A percentile compares a stretch with the other conserved stretches of the same genome.
These are phyloP conservation scores for Colletotrichum sp. DNA, from an alignment of 2,329 filamentous ascomycete genomes.

Conservation along the genomic window DNA sequence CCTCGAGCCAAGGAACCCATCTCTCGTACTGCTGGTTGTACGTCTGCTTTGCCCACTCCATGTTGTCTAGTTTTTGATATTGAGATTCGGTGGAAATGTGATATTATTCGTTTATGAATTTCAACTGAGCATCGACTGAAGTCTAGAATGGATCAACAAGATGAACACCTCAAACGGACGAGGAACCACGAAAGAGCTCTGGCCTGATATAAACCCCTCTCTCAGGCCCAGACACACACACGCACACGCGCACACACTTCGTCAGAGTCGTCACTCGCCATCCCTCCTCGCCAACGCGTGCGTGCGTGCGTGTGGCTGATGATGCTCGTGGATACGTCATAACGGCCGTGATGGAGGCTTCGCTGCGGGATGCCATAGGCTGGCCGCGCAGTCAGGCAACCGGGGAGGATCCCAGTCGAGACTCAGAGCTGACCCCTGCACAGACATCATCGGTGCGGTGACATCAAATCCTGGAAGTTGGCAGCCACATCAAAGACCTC, in stretches of 20 bases:
- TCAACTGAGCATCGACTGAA: not conserved
- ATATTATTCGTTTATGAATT: not conserved
- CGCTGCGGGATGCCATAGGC: slow-evolving; percentile 15
- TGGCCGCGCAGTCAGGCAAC: not conserved
- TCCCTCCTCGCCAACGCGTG: slow-evolving; percentile 1
- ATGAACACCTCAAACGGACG: not conserved
- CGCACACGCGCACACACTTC: not conserved
- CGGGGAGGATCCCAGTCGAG: slow-evolving; percentile 2
- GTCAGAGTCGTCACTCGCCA: slow-evolving; percentile 14
- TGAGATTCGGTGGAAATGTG: too few relatives aligned
- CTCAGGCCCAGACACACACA: not conserved
- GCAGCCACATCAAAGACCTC: slow-evolving; percentile 10
- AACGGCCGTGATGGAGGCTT: slow-evolving; percentile 18
- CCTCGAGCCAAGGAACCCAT: slow-evolving; percentile 81
- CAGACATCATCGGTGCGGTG: slow-evolving; percentile 2
- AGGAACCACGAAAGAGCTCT: not conserved
- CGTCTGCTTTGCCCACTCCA: slow-evolving; percentile 65
- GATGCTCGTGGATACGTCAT: slow-evolving; percentile 18
- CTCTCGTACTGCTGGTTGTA: slow-evolving; percentile 77
- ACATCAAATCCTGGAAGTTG: slow-evolving; percentile 18
- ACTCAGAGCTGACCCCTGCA: slow-evolving; percentile 3
- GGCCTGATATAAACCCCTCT: slow-evolving; percentile 8
- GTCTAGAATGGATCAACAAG: slow-evolving; percentile 6
- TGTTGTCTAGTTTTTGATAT: slow-evolving; percentile 18
- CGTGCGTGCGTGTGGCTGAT: slow-evolving; percentile 16